These are phyloP conservation scores for Dipteronia dyeriana DNA, from an alignment of 345 rosid genomes.

Conservation along the genomic window DNA sequence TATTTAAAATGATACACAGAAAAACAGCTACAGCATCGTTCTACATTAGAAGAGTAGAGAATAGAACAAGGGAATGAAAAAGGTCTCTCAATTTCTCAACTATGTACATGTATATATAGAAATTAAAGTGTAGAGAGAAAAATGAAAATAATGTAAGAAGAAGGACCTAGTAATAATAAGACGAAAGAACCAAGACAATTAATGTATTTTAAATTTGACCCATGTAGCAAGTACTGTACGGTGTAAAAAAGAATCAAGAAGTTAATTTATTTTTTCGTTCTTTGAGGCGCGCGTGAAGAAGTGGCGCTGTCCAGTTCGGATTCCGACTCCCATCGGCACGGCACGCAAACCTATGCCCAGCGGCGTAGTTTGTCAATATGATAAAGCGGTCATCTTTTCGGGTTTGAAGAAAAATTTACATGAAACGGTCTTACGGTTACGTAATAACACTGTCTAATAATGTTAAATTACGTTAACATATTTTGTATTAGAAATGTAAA, in stretches of 20 bases:
- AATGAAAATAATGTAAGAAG: neutral
- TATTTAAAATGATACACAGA: neutral
- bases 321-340: conserved; percentile 10
- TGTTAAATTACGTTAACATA: too few relatives aligned
- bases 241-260: neutral
- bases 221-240: neutral
- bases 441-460: too few relatives aligned
- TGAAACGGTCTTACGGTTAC: too few relatives aligned
- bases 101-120: neutral
- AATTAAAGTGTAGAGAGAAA: neutral
- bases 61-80: neutral
- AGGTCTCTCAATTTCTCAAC: neutral
- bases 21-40: neutral
- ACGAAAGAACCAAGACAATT: neutral
- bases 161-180: neutral
- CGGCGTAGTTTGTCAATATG: neutral
- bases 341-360: neutral
- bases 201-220: neutral
- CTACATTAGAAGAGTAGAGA: neutral
- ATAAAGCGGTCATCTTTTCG: neutral
- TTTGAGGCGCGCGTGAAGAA: neutral
- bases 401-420: too few relatives aligned
- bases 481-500: too few relatives aligned
- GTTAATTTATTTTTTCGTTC: neutral
- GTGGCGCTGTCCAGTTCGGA: neutral